Evolutionary conservation across 805 yeast species (phyloP).

Genomic region (Wickerhamiella australiensis): DNA sequence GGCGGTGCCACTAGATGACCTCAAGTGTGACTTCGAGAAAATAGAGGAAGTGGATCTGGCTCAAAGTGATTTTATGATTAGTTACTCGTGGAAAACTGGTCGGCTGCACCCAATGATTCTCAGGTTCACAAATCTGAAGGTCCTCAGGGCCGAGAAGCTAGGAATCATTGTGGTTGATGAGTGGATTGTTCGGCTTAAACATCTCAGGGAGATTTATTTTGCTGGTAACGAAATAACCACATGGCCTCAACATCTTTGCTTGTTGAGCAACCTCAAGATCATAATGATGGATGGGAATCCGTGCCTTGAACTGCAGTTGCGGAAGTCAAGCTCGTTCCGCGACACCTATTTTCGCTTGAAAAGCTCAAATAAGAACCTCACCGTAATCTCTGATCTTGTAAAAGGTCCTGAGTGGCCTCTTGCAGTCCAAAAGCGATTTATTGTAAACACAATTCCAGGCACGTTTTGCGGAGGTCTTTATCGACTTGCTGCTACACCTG

Average conservation of each 20-base stretch:
- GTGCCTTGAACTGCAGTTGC: conserved; percentile 20
- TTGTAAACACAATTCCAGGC: conserved; percentile 3
- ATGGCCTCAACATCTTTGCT: conserved; percentile 24
- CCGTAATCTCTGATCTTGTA: background rate
- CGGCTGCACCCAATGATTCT: conserved; percentile 22
- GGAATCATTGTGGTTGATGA: conserved; percentile 23
- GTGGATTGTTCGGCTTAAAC: conserved; percentile 21
- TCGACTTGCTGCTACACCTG: conserved; percentile 8
- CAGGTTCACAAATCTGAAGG: conserved; percentile 18
- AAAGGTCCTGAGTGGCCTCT: conserved; percentile 14
- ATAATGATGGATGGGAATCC: conserved; percentile 25
- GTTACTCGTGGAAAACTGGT: conserved; percentile 20
- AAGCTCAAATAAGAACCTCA: background rate
- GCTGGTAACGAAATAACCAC: conserved; percentile 22
- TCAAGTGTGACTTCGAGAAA: background rate
- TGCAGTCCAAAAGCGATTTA: background rate
- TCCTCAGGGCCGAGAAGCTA: conserved; percentile 20
- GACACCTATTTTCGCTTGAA: conserved; percentile 13
- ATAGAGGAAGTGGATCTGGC: conserved; percentile 16
- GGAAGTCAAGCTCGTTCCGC: conserved; percentile 19
- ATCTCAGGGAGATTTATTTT: conserved; percentile 20
- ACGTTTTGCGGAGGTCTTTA: conserved; percentile 16
- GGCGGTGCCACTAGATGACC: background rate
- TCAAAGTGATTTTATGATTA: conserved; percentile 14
- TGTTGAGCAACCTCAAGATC: conserved; percentile 18